A percentile compares a stretch with the other conserved stretches of the same genome.
Conservation (phyloP, 331 rosid genomes). For the Malus hybrid region DNA sequence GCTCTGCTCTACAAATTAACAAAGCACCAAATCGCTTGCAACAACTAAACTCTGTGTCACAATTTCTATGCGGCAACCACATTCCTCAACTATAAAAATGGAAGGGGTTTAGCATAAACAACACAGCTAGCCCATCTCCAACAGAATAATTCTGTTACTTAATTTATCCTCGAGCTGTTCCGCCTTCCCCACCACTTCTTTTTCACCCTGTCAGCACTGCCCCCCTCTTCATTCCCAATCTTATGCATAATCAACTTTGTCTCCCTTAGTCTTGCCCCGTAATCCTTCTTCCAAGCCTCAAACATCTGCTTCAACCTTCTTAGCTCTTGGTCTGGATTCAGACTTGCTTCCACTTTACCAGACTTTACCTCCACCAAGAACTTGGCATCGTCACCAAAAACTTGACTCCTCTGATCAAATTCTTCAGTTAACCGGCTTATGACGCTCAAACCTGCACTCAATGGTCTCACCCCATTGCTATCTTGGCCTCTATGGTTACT, state of each 20-base stretch:
- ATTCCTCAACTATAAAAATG: slow-evolving; percentile 10
- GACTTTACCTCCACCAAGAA: slow-evolving; percentile 99
- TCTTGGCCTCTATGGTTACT: slow-evolving; percentile 58
- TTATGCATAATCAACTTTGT: slow-evolving; percentile 75
- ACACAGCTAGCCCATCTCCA: slow-evolving; percentile 15
- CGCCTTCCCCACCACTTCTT: slow-evolving; percentile 98
- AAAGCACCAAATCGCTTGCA: slow-evolving; percentile 6
- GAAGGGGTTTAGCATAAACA: slow-evolving; percentile 26
- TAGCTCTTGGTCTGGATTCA: slow-evolving; percentile 86
- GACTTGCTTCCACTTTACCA: slow-evolving; percentile 91
- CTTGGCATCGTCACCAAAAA: slow-evolving; percentile 97
- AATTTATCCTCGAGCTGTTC: slow-evolving; percentile 75
- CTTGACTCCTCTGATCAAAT: slow-evolving; percentile 97
- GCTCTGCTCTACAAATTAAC: not conserved
- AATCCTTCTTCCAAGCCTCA: slow-evolving; percentile 97
- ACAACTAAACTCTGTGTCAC: slow-evolving; percentile 20
- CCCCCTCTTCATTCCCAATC: slow-evolving; percentile 72
- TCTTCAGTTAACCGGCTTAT: slow-evolving; percentile 94
- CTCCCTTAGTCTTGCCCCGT: slow-evolving; percentile 75
- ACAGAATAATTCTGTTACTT: not conserved
- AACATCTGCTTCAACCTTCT: slow-evolving; percentile 96
- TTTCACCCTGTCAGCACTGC: slow-evolving; percentile 58
- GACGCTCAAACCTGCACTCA: slow-evolving; percentile 96
- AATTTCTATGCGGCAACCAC: slow-evolving; percentile 1
- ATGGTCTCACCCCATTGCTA: slow-evolving; percentile 82